Base-by-base conservation (phyloP, 345 rosid genomes). In the Abelmoschus esculentus region DNA sequence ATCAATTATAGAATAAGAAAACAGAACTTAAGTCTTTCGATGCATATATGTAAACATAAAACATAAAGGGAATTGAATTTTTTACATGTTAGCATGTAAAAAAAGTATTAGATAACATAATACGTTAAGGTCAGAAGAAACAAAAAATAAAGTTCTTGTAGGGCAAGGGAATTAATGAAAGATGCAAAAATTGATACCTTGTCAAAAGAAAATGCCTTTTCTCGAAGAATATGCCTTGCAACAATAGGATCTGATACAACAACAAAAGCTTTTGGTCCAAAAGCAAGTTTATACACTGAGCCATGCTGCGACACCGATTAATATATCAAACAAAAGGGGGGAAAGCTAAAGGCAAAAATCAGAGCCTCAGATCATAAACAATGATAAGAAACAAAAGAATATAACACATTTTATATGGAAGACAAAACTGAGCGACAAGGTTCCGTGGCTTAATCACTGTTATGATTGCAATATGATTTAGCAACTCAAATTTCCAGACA, bases 231-330 rank as follows among this genome's bases (percentile, higher is more conserved):
- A 79, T 91, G 87, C 76, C 95, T 84, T 52, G 93, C 91, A 76
- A 90, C 81, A 66, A 90, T 83, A 6, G 98, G 95, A 80, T 93
- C 98, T 1, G 98, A 93, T 74, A 90, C 89, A 70, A 93, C 97
- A 73, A 93, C 97, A 82, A 93, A 93, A 8, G 98, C 90, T 74
- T 93, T 93, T 50, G 97, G 98, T 50, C 98, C 98, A 86, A 93
- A 93, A 61, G 98, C 97, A 77, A 93, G 98, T 67, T 93, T 93
- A 74, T 87, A 93, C 15, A 93, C 91, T 14, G 96, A 84, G 66
- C 98, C 98, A 72, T 90, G 90, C 98, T 93, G 92, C 67, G 74
- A 66, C 42, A 74, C 61, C 10, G 61, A 54, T 70, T 47, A 42
- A 70, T 58, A 76, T 28, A 15, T 53, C 58, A 42, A 59, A 42